These are phyloP conservation scores for Mycena rebaudengoi DNA, from an alignment of 768 basidiomycete genomes.

Conservation along the genomic window DNA sequence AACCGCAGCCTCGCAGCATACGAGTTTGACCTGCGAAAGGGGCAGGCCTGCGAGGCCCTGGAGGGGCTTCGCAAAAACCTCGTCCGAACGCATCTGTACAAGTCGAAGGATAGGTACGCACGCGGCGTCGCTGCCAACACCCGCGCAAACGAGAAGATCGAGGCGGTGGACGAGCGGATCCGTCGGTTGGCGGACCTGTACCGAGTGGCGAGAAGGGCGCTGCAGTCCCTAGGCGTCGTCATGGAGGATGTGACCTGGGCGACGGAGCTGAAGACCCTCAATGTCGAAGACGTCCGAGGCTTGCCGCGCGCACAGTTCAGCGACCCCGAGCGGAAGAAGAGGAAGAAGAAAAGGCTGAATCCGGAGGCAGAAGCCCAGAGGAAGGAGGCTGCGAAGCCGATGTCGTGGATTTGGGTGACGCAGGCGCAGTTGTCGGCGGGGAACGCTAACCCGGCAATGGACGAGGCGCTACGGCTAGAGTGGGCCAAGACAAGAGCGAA, in stretches of 20 bases:
- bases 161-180: constrained; percentile 21
- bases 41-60: background rate
- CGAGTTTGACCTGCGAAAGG: background rate
- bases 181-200: constrained; percentile 23
- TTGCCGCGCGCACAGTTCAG: background rate
- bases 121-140: constrained; percentile 35
- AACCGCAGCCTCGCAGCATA: background rate
- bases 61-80: background rate
- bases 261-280: constrained; percentile 15
- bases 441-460: background rate
- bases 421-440: background rate
- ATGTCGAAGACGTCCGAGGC: constrained; percentile 23
- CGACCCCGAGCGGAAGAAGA: background rate
- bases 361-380: background rate
- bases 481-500: constrained; percentile 27
- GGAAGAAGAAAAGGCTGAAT: background rate
- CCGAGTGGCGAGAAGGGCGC: constrained; percentile 24
- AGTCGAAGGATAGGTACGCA: background rate
- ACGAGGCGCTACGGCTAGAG: constrained; percentile 21
- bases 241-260: constrained; percentile 21
- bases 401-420: constrained; percentile 17
- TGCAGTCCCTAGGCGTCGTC: constrained; percentile 2
- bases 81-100: background rate
- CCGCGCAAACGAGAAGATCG: constrained; percentile 22
- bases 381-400: background rate